Evolutionary conservation across 2,329 filamentous ascomycete species (phyloP).

Genomic region (Trichoderma sp.): DNA sequence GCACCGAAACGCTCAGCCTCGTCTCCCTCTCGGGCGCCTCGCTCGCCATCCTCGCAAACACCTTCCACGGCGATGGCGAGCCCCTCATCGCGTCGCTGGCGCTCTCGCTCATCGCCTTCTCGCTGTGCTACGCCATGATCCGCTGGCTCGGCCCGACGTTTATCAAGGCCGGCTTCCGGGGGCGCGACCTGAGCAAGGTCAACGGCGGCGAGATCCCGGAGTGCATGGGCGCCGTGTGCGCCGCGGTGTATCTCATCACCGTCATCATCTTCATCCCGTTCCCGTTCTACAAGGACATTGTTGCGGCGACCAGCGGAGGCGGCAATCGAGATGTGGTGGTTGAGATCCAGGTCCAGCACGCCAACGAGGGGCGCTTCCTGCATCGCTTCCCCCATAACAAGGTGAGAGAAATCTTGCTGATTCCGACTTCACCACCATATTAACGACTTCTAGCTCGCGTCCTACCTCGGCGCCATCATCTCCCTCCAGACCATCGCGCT

Average conservation of each 20-base stretch:
- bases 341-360: slow-evolving; percentile 68
- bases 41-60: slow-evolving; percentile 75
- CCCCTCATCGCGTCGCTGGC: slow-evolving; percentile 87
- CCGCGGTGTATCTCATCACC: slow-evolving; percentile 85
- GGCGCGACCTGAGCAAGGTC: slow-evolving; percentile 78
- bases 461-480: slow-evolving; percentile 91
- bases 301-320: slow-evolving; percentile 89
- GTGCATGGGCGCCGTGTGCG: slow-evolving; percentile 93
- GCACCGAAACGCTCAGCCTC: slow-evolving; percentile 57
- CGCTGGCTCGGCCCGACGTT: slow-evolving; percentile 92
- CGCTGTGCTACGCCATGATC: slow-evolving; percentile 81
- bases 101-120: slow-evolving; percentile 83
- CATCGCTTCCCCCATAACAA: slow-evolving; percentile 95
- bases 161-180: slow-evolving; percentile 84
- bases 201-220: slow-evolving; percentile 81
- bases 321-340: slow-evolving; percentile 87
- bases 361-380: slow-evolving; percentile 81
- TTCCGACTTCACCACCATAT: background rate
- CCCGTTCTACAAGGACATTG: slow-evolving; percentile 97
- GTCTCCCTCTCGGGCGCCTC: slow-evolving; percentile 70
- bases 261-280: slow-evolving; percentile 95
- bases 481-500: slow-evolving; percentile 89
- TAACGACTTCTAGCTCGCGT: slow-evolving; percentile 69
- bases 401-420: slow-evolving; percentile 52
- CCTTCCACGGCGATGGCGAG: slow-evolving; percentile 82